Percentiles rank a stretch among this genome's conserved stretches.
Evolutionary conservation across 805 yeast genomes (phyloP).

Genomic region (Yamadazyma takamatsuzukensis): DNA sequence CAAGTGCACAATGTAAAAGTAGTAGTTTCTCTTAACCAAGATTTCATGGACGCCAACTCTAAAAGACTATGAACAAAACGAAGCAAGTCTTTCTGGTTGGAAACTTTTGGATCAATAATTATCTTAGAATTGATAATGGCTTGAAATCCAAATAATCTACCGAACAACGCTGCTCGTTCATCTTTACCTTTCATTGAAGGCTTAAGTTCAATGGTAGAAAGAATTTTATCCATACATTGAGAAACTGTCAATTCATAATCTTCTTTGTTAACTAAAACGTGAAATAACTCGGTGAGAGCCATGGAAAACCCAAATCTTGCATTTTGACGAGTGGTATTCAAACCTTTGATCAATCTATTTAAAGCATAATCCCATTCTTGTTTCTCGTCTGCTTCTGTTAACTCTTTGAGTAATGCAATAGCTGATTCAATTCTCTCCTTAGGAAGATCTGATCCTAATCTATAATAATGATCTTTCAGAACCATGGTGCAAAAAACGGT

Average conservation of each 20-base stretch:
- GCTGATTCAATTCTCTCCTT: slow-evolving; percentile 74
- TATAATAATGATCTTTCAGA: slow-evolving; percentile 72
- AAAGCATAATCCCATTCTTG: slow-evolving; percentile 82
- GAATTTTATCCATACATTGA: slow-evolving; percentile 36
- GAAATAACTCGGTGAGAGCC: slow-evolving; percentile 70
- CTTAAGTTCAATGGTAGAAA: slow-evolving; percentile 28
- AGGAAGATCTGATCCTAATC: slow-evolving; percentile 71
- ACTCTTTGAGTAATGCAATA: slow-evolving; percentile 56
- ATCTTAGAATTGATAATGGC: slow-evolving; percentile 51
- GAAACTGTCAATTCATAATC: slow-evolving; percentile 30
- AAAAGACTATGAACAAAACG: slow-evolving; percentile 47
- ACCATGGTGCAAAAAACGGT: slow-evolving; percentile 23
- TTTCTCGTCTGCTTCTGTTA: slow-evolving; percentile 37
- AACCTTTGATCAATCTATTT: slow-evolving; percentile 73
- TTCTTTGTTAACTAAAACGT: slow-evolving; percentile 28
- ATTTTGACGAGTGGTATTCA: slow-evolving; percentile 75
- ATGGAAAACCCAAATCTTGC: slow-evolving; percentile 87
- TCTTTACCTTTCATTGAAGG: slow-evolving; percentile 68
- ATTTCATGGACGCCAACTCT: slow-evolving; percentile 58
- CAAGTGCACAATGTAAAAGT: slow-evolving; percentile 66
- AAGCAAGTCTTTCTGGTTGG: slow-evolving; percentile 14
- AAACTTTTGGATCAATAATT: slow-evolving; percentile 16
- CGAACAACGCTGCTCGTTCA: slow-evolving; percentile 75
- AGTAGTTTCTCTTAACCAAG: slow-evolving; percentile 85
- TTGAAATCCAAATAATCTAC: slow-evolving; percentile 81